Conservation (phyloP, 225 moss, liverwort and hornwort genomes). For the Pseudoscleropodium purum region DNA sequence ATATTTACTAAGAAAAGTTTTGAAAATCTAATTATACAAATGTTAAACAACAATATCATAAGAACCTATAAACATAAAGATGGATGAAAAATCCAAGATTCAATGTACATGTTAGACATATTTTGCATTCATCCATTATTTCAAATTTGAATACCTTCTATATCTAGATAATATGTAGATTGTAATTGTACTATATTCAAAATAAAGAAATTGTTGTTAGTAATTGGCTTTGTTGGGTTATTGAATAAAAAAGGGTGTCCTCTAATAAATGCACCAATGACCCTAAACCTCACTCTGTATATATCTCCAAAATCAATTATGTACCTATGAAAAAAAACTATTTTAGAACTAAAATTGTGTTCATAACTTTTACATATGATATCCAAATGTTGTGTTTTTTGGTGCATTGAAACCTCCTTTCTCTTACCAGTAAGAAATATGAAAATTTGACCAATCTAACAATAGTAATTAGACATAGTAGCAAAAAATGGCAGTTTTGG, state of each 20-base stretch:
- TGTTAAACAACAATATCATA: not conserved
- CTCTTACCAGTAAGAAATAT: not conserved
- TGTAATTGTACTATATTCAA: not conserved
- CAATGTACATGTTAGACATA: fast-evolving
- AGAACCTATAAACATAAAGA: not conserved
- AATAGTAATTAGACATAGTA: not conserved
- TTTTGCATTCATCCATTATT: not conserved
- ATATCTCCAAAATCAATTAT: not conserved
- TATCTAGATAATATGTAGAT: not conserved
- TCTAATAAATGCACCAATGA: fast-evolving
- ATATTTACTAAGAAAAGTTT: not conserved
- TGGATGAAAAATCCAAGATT: not conserved
- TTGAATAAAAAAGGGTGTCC: fast-evolving
- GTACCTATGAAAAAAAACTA: not conserved
- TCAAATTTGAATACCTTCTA: not conserved
- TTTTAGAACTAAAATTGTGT: not conserved
- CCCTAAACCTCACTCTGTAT: not conserved
- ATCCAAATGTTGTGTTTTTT: not conserved
- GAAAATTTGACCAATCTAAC: not conserved
- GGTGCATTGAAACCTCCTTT: not conserved
- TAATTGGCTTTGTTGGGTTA: not conserved
- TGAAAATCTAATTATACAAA: not conserved
- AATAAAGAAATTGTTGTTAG: not conserved
- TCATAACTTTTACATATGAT: not conserved
- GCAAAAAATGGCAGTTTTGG: not conserved